These are phyloP conservation scores for Trichosporon ovoides DNA, from an alignment of 1,284 basidiomycete genomes.

Conservation along the genomic window DNA sequence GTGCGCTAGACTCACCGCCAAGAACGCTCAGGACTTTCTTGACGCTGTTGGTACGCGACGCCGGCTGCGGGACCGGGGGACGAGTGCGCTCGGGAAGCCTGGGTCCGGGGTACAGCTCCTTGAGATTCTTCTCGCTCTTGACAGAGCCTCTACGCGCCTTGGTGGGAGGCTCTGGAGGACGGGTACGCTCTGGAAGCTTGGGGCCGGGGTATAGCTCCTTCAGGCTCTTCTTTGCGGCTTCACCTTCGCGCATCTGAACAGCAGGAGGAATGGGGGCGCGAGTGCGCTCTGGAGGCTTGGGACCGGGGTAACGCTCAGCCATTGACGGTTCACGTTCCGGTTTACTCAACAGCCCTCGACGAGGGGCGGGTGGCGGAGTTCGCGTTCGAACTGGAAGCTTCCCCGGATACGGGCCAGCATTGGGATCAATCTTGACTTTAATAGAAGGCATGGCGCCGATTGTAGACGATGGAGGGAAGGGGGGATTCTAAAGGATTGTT, in stretches of 20 bases:
- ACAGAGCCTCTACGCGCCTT: too few relatives aligned
- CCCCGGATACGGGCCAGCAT: background rate
- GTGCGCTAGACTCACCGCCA: background rate
- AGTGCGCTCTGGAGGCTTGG: background rate
- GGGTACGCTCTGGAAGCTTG: too few relatives aligned
- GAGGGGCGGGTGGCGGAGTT: background rate
- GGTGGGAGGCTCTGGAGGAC: too few relatives aligned
- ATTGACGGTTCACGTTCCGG: background rate
- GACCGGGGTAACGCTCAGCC: background rate
- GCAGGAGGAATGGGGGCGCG: background rate
- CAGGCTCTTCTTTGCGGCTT: too few relatives aligned
- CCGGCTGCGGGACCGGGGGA: background rate
- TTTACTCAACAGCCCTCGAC: background rate
- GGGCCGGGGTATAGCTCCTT: too few relatives aligned
- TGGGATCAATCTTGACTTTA: background rate
- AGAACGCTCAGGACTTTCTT: slow-evolving; percentile 2
- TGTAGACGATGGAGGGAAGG: too few relatives aligned
- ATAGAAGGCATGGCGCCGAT: background rate
- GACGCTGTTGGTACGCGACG: background rate
- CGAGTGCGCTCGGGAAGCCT: background rate
- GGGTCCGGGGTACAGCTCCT: background rate
- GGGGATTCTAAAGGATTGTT: too few relatives aligned
- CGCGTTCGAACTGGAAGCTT: background rate
- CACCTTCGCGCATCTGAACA: too few relatives aligned
- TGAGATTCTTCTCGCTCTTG: background rate